Base-by-base conservation (phyloP, 2,329 filamentous ascomycete species). In the Ascochyta viciae-villosae region DNA sequence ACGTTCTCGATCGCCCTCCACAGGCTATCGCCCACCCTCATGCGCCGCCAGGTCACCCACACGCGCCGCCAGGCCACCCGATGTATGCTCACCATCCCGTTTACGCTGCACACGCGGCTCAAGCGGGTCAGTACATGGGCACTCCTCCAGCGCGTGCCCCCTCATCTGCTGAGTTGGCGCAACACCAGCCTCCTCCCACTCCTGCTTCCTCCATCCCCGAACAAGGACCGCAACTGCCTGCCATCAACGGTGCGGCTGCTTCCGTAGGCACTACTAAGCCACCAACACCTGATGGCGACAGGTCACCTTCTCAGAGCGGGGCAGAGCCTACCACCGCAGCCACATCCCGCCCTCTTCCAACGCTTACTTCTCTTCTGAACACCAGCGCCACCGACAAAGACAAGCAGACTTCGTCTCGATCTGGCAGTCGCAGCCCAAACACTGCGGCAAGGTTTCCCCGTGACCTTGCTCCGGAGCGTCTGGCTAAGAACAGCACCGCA, bases 311-410 rank as follows among this genome's bases (percentile, higher is more conserved):
- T 67, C 66, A 77, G 74, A 74, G 61, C 80, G 80, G 63, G 3
- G 40, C 64, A 12, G 72, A 76, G 34, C 54, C 67, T 3, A 69
- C 67, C 50, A 61, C 61, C 40, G 45, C 60, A 26, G 61, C 67
- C 35, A 58, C 66, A 1, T 71, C 72, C 31, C 74, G 74, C 40
- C 77, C 76, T 2, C 84, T 87, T 26, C 85, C 85, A 7, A 71
- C 65, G 7, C 62, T 73, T 1, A 67, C 68, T 10, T 73, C 72
- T 1, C 65, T 74, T 24, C 67, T 74, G 37, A 74, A 74, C 52
- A 67, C 62, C 27, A 67, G 71, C 12, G 67, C 66, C 19, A 59
- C 64, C 19, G 61, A 60, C 19, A 64, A 66, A 54, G 67, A 74
- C 29, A 73, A 70, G 19, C 68, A 70, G 46, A 69, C 61, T 57